These are phyloP conservation scores for Hypoxylon sp. DNA, from an alignment of 2,329 filamentous ascomycete genomes.

Conservation along the genomic window DNA sequence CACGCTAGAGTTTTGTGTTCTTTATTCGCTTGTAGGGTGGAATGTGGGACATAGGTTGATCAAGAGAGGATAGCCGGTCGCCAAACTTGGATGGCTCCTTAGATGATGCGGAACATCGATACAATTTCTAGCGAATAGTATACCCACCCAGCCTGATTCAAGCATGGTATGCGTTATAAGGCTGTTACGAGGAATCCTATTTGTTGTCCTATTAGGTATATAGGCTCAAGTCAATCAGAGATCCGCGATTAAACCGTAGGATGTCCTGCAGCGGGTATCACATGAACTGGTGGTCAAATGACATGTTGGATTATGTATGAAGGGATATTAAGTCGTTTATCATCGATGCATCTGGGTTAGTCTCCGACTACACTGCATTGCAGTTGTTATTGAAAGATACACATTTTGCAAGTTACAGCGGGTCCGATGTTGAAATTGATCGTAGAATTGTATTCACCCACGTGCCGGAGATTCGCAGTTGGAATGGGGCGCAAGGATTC, in stretches of 20 bases:
- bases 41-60: conserved; percentile 21
- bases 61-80: conserved; percentile 18
- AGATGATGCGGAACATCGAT: neutral
- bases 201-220: conserved; percentile 13
- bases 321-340: neutral
- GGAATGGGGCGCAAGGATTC: conserved; percentile 44
- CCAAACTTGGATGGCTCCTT: conserved; percentile 9
- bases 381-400: conserved; percentile 21
- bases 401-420: conserved; percentile 15
- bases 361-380: conserved; percentile 1
- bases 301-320: conserved; percentile 16
- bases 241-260: conserved; percentile 19
- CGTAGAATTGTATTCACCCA: conserved; percentile 31
- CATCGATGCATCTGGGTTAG: conserved; percentile 20
- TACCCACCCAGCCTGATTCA: neutral
- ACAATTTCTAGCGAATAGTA: conserved; percentile 9
- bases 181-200: conserved; percentile 4
- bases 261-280: conserved; percentile 35
- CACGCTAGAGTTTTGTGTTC: conserved; percentile 24
- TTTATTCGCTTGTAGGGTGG: conserved; percentile 6
- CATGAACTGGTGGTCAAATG: conserved; percentile 35
- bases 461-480: conserved; percentile 45
- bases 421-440: conserved; percentile 3
- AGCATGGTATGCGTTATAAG: neutral
- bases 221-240: conserved; percentile 24